Conservation (phyloP, 805 yeast genomes). For the Saccharomycopsis sp. region DNA sequence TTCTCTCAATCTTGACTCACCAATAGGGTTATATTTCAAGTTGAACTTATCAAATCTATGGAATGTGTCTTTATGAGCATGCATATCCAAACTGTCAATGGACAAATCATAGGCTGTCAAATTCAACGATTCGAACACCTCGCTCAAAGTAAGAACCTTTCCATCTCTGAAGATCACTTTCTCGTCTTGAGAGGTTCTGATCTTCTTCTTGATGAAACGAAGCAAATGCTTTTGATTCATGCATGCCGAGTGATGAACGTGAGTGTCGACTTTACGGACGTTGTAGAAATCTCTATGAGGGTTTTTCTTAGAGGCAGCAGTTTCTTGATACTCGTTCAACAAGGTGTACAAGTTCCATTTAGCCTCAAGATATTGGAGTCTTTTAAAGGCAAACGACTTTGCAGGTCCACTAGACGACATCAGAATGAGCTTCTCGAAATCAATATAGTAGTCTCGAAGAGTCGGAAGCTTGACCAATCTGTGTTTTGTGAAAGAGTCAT, state of each 20-base stretch:
- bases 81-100: constrained; percentile 98
- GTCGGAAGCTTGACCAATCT: constrained; percentile 64
- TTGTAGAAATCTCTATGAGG: constrained; percentile 98
- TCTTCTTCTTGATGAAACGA: constrained; percentile 90
- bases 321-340: constrained; percentile 89
- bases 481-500: constrained; percentile 29
- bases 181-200: constrained; percentile 80
- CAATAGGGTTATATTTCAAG: constrained; percentile 94
- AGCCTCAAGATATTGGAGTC: constrained; percentile 91
- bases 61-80: constrained; percentile 96
- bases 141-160: constrained; percentile 72
- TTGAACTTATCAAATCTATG: constrained; percentile 97
- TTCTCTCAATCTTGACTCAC: constrained; percentile 95
- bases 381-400: constrained; percentile 90
- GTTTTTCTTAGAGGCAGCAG: constrained; percentile 79
- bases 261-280: constrained; percentile 95
- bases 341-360: constrained; percentile 90
- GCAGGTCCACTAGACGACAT: constrained; percentile 93
- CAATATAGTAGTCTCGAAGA: constrained; percentile 77
- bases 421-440: constrained; percentile 64
- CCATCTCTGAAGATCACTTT: constrained; percentile 93
- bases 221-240: constrained; percentile 97
- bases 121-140: constrained; percentile 86
- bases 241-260: constrained; percentile 98
- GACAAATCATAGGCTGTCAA: constrained; percentile 91